Evolutionary conservation across 805 yeast genomes (phyloP).

Genomic region (Ogataea neopini): DNA sequence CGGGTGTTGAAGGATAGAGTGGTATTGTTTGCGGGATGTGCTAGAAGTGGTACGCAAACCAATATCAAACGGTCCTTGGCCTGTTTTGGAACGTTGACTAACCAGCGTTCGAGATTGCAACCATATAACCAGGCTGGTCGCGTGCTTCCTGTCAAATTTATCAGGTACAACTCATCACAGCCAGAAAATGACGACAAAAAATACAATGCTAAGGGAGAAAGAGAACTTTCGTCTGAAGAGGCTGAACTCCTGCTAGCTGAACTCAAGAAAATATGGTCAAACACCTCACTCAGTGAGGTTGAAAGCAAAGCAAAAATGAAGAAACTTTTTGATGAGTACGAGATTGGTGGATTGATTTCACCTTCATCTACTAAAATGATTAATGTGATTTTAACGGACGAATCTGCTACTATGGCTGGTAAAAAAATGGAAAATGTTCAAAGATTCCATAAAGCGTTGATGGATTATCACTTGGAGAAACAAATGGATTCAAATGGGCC

Average conservation of each 20-base stretch:
- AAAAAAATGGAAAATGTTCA: slow-evolving; percentile 34
- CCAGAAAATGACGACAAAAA: slow-evolving; percentile 8
- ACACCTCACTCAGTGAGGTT: slow-evolving; percentile 22
- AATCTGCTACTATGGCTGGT: slow-evolving; percentile 26
- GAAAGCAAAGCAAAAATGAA: slow-evolving; percentile 17
- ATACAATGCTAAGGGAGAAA: slow-evolving; percentile 29
- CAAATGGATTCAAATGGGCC: slow-evolving; percentile 27
- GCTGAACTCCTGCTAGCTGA: slow-evolving; percentile 25
- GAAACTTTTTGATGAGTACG: slow-evolving; percentile 28
- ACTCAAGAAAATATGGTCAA: slow-evolving; percentile 30
- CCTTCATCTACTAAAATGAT: slow-evolving; percentile 32
- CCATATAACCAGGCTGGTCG: too few relatives aligned
- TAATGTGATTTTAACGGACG: slow-evolving; percentile 29
- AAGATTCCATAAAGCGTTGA: slow-evolving; percentile 31
- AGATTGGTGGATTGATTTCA: slow-evolving; percentile 35
- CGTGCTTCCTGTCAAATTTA: too few relatives aligned
- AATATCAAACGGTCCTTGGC: too few relatives aligned
- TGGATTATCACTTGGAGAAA: slow-evolving; percentile 33
- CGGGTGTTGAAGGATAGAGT: slow-evolving; percentile 1
- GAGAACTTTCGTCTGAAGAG: slow-evolving; percentile 32
- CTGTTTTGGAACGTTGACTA: not conserved
- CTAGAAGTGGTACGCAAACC: not conserved
- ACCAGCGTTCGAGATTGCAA: too few relatives aligned
- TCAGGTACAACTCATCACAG: slow-evolving; percentile 20
- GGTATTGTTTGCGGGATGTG: not conserved